A percentile compares a stretch with the other conserved stretches of the same genome.
Evolutionary conservation across 495 filamentous ascomycete species (phyloP).

Genomic region (Neurospora discreta): DNA sequence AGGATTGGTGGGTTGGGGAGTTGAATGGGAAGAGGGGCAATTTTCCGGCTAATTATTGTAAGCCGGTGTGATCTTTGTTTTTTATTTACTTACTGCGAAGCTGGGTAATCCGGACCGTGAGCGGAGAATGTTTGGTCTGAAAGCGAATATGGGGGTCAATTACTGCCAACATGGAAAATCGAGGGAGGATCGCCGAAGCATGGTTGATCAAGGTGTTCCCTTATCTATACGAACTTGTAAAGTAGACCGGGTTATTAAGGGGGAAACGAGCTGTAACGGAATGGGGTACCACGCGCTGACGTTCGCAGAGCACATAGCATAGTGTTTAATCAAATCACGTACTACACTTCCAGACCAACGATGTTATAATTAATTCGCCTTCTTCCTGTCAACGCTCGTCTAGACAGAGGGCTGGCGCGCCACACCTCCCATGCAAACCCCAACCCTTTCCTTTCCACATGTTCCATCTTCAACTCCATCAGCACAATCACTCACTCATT

Average conservation of each 20-base stretch:
- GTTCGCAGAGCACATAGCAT: not conserved
- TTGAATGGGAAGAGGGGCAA: conserved; percentile 58
- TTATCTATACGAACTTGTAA: not conserved
- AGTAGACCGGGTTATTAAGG: not conserved
- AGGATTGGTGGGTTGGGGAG: conserved; percentile 97
- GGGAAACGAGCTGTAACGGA: not conserved
- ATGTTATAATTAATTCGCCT: not conserved
- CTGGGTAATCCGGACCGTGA: not conserved
- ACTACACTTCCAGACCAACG: not conserved
- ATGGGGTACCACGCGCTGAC: not conserved
- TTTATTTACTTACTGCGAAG: not conserved
- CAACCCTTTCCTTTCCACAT: not conserved
- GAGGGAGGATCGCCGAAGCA: not conserved
- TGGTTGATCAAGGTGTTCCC: not conserved
- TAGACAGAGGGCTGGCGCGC: not conserved
- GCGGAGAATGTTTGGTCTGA: not conserved
- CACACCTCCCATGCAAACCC: not conserved
- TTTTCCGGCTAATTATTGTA: conserved; percentile 90
- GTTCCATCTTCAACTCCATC: not conserved
- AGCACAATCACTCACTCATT: not conserved
- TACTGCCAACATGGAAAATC: not conserved
- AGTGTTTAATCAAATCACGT: not conserved
- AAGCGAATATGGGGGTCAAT: not conserved
- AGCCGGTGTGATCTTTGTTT: conserved; percentile 6
- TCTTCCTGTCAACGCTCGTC: not conserved